A percentile compares a stretch with the other conserved stretches of the same genome.
phyloP scores from a whole-genome alignment of 148 eudicot species.

The Chenopodium quinoa region DNA sequence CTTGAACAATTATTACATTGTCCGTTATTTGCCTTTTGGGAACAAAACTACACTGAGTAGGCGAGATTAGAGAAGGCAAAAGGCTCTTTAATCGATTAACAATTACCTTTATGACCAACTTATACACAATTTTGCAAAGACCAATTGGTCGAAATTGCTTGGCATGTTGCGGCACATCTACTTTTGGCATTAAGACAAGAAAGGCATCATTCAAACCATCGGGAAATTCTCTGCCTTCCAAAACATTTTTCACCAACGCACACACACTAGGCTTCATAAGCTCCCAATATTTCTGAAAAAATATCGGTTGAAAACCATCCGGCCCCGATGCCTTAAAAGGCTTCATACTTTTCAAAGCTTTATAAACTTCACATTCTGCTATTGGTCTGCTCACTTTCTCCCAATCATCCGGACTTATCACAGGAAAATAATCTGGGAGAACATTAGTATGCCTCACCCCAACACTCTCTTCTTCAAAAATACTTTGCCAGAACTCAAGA shows the following conservation, averaged over 20 bases:
- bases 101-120: too few species aligned
- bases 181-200: too few species aligned
- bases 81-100: too few species aligned
- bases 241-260: neutral
- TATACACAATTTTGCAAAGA: too few species aligned
- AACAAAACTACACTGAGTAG: too few species aligned
- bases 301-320: neutral
- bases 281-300: neutral
- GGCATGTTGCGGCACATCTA: too few species aligned
- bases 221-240: neutral
- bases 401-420: neutral
- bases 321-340: neutral
- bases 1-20: too few species aligned
- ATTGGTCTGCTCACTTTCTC: neutral
- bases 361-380: neutral
- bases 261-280: neutral
- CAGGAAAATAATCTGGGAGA: neutral
- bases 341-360: neutral
- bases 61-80: too few species aligned
- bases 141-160: too few species aligned
- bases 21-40: too few species aligned
- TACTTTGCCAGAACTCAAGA: neutral
- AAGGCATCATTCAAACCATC: too few species aligned
- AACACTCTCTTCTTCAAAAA: neutral
- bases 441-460: neutral